Evolutionary conservation across 1,284 basidiomycete species (phyloP), one percentile per base, ranked within the genome.

Genomic region (Porphyrellus sp.): DNA sequence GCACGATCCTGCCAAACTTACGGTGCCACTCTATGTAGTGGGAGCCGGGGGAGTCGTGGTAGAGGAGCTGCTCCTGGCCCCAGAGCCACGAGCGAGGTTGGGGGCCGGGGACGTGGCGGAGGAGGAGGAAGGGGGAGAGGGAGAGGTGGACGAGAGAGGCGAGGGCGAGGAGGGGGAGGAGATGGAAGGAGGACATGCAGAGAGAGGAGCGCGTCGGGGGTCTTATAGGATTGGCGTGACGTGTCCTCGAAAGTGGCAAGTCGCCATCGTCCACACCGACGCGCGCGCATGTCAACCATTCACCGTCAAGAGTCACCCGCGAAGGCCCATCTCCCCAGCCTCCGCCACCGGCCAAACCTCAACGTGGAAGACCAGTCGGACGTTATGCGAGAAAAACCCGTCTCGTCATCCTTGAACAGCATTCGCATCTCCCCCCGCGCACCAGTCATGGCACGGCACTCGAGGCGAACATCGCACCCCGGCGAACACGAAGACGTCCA

Each of bases 351-450:
- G 54, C 49, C 63, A 24, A 68, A 53, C 48, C 37, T 54, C 52
- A 63, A 61, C 67, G 60, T 56, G 40, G 72, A 69, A 66, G 67
- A 60, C 35, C 57, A 63, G 46, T 46, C 63, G 65, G 74, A 70
- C 66, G 9, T 4, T 7, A 78, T 77, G 77, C 55, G 63, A 53
- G 53, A 64, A 48, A 67, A 65, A 58, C 70, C 67, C 7, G 43
- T 71, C 37, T 65, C 72, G 13, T 77, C 79, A 31, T 86, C 86
- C 27, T 68, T 89, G 52, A 79, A 83, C 59, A 82, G 78, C 62
- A 83, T 86, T 55, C 77, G 77, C 46, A 80, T 88, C 53, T 74
- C 77, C 47, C 85, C 87, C 39, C 80, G 86, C 45, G 83, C 80
- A 0, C 81, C 83, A 27, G 72, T 74, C 51, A 74, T 73, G 55